Evolutionary conservation across 164 flowering plant species (phyloP).

Genomic region (Platanus orientalis): DNA sequence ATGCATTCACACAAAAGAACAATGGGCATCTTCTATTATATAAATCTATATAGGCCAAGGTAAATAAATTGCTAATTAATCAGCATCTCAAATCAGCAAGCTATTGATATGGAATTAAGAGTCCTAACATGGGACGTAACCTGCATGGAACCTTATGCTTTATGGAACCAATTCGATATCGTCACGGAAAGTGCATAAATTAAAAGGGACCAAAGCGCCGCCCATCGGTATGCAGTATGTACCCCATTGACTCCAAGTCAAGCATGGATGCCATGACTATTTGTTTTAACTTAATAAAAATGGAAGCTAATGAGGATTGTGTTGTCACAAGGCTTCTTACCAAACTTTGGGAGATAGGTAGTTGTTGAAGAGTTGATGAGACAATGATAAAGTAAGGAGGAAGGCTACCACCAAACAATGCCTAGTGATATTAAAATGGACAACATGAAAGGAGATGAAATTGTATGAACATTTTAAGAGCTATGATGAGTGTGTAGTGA

Average conservation of each 20-base stretch:
- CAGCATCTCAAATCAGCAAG: constrained; percentile 4
- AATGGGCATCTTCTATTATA: constrained; percentile 2
- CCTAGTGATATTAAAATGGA: not conserved
- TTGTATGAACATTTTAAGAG: constrained; percentile 9
- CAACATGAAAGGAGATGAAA: not conserved
- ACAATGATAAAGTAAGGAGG: constrained; percentile 23
- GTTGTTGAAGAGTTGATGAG: constrained; percentile 36
- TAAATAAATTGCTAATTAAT: constrained; percentile 5
- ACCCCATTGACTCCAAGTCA: constrained; percentile 1
- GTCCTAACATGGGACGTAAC: too few relatives aligned
- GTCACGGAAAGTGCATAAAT: not conserved
- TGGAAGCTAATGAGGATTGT: constrained; percentile 4
- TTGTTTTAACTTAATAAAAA: constrained; percentile 10
- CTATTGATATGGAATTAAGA: too few relatives aligned
- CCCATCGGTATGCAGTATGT: not conserved
- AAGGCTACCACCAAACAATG: constrained; percentile 12
- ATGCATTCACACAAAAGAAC: not conserved
- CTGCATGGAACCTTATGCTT: too few relatives aligned
- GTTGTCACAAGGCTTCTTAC: not conserved
- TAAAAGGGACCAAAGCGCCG: not conserved
- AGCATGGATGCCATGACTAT: constrained; percentile 12
- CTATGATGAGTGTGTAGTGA: constrained; percentile 15
- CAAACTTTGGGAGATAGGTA: constrained; percentile 28
- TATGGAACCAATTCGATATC: too few relatives aligned
- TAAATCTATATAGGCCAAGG: constrained; percentile 9